phyloP scores from a whole-genome alignment of 148 eudicot species.

The Salicornia ramosissima region DNA sequence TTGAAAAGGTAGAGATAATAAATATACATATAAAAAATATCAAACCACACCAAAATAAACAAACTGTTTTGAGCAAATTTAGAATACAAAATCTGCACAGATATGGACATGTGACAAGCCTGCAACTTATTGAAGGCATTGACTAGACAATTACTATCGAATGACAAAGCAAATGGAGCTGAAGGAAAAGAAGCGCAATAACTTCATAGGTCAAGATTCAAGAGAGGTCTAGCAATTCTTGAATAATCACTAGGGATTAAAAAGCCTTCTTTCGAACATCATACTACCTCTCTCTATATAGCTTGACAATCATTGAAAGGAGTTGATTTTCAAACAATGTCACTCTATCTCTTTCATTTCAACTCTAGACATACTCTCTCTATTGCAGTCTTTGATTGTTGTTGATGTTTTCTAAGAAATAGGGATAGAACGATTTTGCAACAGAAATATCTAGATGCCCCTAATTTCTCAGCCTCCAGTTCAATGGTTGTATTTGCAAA shows the following conservation, averaged over 20 bases:
- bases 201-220: neutral
- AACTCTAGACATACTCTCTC: no score
- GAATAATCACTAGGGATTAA: neutral
- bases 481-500: no score
- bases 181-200: neutral
- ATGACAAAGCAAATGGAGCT: slow-evolving; percentile 3
- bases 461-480: no score
- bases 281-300: neutral
- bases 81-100: neutral
- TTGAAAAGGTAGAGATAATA: slow-evolving; percentile 21
- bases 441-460: neutral
- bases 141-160: neutral
- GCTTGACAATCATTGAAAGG: no score
- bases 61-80: neutral
- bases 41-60: slow-evolving; percentile 2
- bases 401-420: neutral
- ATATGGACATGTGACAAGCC: slow-evolving; percentile 2
- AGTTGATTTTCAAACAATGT: neutral
- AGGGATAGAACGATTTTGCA: neutral
- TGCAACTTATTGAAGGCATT: slow-evolving; percentile 1
- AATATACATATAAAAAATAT: slow-evolving; percentile 23
- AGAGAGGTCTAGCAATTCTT: slow-evolving; percentile 1
- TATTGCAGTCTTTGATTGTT: no score
- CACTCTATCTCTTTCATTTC: neutral
- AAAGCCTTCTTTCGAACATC: neutral